phyloP scores from a whole-genome alignment of 257 asterid genomes.

The Solanum clarkiae region DNA sequence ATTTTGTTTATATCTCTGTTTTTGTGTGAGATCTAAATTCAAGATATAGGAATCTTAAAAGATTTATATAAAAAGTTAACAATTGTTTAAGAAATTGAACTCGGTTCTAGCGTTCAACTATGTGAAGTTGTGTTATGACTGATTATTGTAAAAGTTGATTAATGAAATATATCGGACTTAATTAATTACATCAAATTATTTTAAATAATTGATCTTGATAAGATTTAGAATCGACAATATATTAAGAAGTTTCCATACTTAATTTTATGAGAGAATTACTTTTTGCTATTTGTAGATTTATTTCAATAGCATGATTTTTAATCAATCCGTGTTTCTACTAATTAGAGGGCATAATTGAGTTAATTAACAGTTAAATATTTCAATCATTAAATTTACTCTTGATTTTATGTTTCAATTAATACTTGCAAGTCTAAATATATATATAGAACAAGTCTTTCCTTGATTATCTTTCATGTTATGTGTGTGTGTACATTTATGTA shows the following conservation, averaged over 20 bases:
- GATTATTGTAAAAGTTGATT: too few species aligned
- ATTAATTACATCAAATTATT: neutral
- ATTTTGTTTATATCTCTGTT: neutral
- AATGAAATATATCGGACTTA: neutral
- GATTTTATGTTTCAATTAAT: too few species aligned
- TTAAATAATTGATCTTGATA: neutral
- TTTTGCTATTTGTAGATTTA: neutral
- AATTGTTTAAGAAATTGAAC: neutral
- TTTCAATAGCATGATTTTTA: neutral
- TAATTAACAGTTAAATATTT: too few species aligned
- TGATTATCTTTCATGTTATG: too few species aligned
- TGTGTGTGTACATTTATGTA: too few species aligned
- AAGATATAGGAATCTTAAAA: neutral
- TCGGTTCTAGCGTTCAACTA: too few species aligned
- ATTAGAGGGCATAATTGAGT: neutral
- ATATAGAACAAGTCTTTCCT: too few species aligned
- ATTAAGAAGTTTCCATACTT: neutral
- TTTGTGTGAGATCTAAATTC: too few species aligned
- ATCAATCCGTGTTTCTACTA: neutral
- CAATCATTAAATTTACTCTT: too few species aligned
- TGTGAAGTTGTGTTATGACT: too few species aligned
- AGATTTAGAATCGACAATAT: neutral
- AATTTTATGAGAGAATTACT: neutral
- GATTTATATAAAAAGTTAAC: neutral
- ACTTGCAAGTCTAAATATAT: too few species aligned